Base-by-base conservation (phyloP, 768 basidiomycete genomes). In the Lyophyllum decastes region DNA sequence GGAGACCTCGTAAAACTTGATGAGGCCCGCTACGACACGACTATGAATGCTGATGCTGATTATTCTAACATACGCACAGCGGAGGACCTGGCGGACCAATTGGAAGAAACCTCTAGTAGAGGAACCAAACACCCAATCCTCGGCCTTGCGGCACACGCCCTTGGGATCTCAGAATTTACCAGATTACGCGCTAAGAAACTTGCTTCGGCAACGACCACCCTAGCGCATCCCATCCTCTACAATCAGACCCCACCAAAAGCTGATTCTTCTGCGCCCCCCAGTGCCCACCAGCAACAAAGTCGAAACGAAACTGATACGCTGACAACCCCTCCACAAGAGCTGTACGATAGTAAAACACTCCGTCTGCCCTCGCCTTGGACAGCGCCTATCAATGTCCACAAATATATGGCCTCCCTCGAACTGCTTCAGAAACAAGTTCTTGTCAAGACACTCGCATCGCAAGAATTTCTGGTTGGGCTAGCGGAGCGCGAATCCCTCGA, bases 351-450 rank as follows among this genome's bases (percentile, higher is more conserved):
- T 35, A 74, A 76, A 57, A 86, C 86, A 16, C 66, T 87, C 26
- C 66, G 66, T 38, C 67, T 82, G 41, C 78, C 81, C 7, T 59
- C 69, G 5, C 49, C 62, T 14, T 65, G 72, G 69, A 49, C 52
- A 12, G 57, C 61, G 33, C 76, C 80, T n/a, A 51, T 58, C 12
- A 67, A 65, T 19, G 45, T 66, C 17, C 89, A 92, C 67, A 80
- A 78, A 25, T 93, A 92, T 65, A 75, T 93, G 71, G 83, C 83
- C 16, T 92, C 89, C 26, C 67, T 92, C 59, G 76, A 84, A 26
- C 61, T 91, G 19, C 76, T 92, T 7, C 91, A 92, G 68, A 87
- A 86, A 61, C 86, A 82, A 50, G 77, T 76, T 19, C 73, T 93
- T 2, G 78, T 87, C 40, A 79, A 78, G 3, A 70, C 75, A 11